A percentile compares a stretch with the other conserved stretches of the same genome.
These are phyloP conservation scores for Sarcodon sp. DNA, from an alignment of 768 basidiomycete species.

Conservation along the genomic window DNA sequence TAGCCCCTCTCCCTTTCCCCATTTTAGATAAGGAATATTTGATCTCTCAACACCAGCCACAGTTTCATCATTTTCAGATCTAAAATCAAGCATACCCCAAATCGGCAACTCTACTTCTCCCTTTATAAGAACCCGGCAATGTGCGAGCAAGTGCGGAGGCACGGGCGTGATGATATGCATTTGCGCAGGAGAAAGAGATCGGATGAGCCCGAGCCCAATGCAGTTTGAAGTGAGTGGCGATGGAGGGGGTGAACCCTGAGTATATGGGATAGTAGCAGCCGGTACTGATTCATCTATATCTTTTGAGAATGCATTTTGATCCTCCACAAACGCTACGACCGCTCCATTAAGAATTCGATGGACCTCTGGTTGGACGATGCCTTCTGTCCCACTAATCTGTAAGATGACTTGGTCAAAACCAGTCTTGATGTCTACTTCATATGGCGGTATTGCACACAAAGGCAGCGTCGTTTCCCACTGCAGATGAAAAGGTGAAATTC, in stretches of 20 bases:
- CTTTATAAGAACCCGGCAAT: slow-evolving; percentile 48
- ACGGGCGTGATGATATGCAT: slow-evolving; percentile 80
- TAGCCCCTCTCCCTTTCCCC: slow-evolving; percentile 56
- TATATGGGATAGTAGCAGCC: slow-evolving; percentile 35
- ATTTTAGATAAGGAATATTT: slow-evolving; percentile 66
- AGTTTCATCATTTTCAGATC: slow-evolving; percentile 24
- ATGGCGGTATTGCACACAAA: slow-evolving; percentile 57
- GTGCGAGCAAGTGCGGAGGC: slow-evolving; percentile 30
- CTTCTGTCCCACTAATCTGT: slow-evolving; percentile 65
- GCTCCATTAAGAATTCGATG: slow-evolving; percentile 65
- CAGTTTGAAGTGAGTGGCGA: slow-evolving; percentile 49
- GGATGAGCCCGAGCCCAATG: slow-evolving; percentile 67
- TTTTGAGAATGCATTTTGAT: slow-evolving; percentile 18
- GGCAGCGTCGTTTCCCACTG: slow-evolving; percentile 61
- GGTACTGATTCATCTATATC: neutral
- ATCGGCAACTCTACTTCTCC: slow-evolving; percentile 84
- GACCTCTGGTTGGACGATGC: slow-evolving; percentile 62
- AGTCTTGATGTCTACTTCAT: slow-evolving; percentile 45
- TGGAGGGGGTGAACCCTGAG: slow-evolving; percentile 39
- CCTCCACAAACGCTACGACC: slow-evolving; percentile 59
- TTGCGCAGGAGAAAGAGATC: slow-evolving; percentile 26
- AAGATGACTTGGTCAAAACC: slow-evolving; percentile 58
- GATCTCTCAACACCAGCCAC: slow-evolving; percentile 40
- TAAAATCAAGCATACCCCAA: slow-evolving; percentile 77
- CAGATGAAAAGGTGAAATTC: slow-evolving; percentile 6